phyloP scores from a whole-genome alignment of 2,329 filamentous ascomycete species.

The Celoporthe dispersa region DNA sequence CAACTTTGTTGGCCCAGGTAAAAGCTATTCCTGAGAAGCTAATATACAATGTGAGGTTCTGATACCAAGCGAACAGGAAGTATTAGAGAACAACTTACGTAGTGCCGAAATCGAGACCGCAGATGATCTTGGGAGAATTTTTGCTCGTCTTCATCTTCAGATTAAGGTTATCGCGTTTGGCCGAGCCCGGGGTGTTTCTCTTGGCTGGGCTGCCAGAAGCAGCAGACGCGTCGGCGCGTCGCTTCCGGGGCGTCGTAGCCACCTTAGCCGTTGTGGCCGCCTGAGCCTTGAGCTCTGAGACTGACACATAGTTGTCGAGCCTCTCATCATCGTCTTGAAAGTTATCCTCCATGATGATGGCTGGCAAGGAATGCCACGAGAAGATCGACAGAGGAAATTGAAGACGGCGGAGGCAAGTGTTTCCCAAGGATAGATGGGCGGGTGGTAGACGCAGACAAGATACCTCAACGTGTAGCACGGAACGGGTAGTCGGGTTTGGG shows the following conservation, averaged over 20 bases:
- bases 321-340: background rate
- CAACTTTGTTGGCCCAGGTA: conserved; percentile 37
- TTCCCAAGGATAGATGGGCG: background rate
- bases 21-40: conserved; percentile 49
- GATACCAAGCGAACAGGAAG: background rate
- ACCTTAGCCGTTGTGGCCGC: background rate
- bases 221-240: background rate
- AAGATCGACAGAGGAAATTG: background rate
- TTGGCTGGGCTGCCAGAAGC: background rate
- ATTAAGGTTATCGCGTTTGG: background rate
- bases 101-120: conserved; percentile 53
- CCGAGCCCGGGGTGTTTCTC: background rate
- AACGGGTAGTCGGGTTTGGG: background rate
- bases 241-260: background rate
- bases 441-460: background rate
- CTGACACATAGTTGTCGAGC: background rate
- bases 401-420: background rate
- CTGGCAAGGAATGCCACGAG: background rate
- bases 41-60: background rate
- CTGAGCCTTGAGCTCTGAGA: background rate
- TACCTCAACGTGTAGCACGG: background rate
- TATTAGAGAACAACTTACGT: conserved; percentile 39
- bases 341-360: background rate
- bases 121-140: conserved; percentile 35
- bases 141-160: background rate